A percentile compares a stretch with the other conserved stretches of the same genome.
Evolutionary conservation across 805 yeast genomes (phyloP).

Genomic region (Cyberlindnera japonica): DNA sequence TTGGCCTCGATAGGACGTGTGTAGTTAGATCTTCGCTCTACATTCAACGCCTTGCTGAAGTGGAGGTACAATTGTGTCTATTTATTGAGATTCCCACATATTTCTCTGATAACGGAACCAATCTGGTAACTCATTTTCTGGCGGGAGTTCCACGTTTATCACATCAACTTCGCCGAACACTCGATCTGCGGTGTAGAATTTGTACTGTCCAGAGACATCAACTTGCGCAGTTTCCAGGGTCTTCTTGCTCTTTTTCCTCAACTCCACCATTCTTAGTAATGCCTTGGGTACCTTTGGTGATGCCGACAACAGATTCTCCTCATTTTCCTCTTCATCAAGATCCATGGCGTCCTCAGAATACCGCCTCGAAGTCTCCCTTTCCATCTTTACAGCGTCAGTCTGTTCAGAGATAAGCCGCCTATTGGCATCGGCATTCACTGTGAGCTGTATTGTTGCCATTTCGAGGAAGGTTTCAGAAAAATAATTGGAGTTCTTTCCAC

Average conservation of each 20-base stretch:
- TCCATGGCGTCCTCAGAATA: constrained; percentile 19
- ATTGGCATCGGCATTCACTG: constrained; percentile 16
- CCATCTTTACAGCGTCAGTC: background rate
- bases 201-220: constrained; percentile 2
- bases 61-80: no score
- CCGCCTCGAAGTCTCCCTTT: constrained; percentile 1
- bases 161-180: constrained; percentile 18
- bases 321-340: constrained; percentile 22
- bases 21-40: no score
- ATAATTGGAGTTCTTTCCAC: constrained; percentile 71
- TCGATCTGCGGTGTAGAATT: constrained; percentile 20
- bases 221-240: background rate
- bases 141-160: constrained; percentile 41
- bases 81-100: constrained; percentile 59
- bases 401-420: background rate
- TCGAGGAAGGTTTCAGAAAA: constrained; percentile 82
- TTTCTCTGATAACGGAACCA: constrained; percentile 72
- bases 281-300: constrained; percentile 71
- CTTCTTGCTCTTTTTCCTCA: constrained; percentile 32
- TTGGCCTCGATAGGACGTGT: no score
- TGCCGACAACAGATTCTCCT: constrained; percentile 39
- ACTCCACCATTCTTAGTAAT: constrained; percentile 51
- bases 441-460: constrained; percentile 53
- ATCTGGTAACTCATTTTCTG: constrained; percentile 58
- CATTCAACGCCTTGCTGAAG: no score